These are phyloP conservation scores for Ganoderma lingzhi DNA, from an alignment of 1,284 basidiomycete species.

Conservation along the genomic window DNA sequence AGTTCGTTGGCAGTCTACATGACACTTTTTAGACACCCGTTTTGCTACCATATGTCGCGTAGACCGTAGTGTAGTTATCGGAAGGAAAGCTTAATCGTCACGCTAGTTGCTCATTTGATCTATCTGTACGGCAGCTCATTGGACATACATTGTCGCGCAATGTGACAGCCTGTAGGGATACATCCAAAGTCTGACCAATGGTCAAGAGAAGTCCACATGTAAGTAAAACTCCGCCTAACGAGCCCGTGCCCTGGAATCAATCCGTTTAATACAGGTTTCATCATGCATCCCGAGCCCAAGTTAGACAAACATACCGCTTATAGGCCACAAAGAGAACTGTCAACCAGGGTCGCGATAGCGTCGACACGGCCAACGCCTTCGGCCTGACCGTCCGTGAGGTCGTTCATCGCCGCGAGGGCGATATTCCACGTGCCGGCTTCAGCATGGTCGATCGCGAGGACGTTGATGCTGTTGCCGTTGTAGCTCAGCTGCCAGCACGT, in stretches of 20 bases:
- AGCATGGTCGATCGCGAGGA: slow-evolving; percentile 52
- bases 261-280: neutral
- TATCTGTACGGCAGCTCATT: neutral
- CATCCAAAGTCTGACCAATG: neutral
- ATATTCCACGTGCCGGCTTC: slow-evolving; percentile 48
- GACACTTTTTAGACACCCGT: neutral
- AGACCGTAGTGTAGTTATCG: too few species aligned
- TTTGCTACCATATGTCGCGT: neutral
- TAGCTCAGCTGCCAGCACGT: slow-evolving; percentile 56
- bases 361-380: slow-evolving; percentile 34
- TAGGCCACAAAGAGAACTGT: slow-evolving; percentile 15
- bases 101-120: neutral
- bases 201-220: neutral
- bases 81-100: neutral
- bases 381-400: slow-evolving; percentile 38
- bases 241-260: neutral
- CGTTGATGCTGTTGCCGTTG: slow-evolving; percentile 45
- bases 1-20: neutral
- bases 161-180: neutral
- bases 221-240: neutral
- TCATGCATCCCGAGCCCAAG: neutral
- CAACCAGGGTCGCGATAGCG: slow-evolving; percentile 33
- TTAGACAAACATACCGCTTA: neutral
- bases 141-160: too few species aligned
- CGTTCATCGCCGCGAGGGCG: slow-evolving; percentile 41